These are phyloP conservation scores for Flaveria trinervia DNA, from an alignment of 129 eudicot species.

Conservation along the genomic window DNA sequence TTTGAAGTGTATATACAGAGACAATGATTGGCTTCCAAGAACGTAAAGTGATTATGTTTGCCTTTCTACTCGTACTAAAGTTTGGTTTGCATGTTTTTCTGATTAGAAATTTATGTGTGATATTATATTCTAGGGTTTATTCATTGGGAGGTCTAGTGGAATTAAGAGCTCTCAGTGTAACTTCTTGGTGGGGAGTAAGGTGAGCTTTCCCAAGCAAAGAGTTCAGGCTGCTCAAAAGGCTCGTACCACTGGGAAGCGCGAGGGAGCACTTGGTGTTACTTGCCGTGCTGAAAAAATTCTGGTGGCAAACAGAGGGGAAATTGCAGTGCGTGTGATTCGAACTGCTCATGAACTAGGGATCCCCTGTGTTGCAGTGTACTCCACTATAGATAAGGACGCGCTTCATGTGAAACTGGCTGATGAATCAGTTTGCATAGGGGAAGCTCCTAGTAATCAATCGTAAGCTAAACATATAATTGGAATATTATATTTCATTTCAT, in stretches of 20 bases:
- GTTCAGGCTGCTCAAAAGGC: conserved; percentile 46
- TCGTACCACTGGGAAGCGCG: conserved; percentile 45
- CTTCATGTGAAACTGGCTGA: conserved; percentile 97
- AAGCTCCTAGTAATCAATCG: conserved; percentile 98
- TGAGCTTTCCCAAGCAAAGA: conserved; percentile 61
- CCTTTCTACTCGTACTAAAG: conserved; percentile 1
- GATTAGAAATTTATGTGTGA: conserved; percentile 10
- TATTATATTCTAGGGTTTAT: conserved; percentile 52
- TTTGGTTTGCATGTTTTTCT: conserved; percentile 10
- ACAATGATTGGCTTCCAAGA: background rate
- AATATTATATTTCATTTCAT: background rate
- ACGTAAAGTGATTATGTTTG: conserved; percentile 19
- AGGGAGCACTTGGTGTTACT: conserved; percentile 64
- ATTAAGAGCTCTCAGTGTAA: conserved; percentile 71
- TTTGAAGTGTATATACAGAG: background rate
- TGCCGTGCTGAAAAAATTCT: conserved; percentile 72
- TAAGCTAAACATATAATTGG: conserved; percentile 38
- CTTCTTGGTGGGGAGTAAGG: conserved; percentile 57
- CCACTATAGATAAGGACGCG: conserved; percentile 94
- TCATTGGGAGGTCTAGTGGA: conserved; percentile 49
- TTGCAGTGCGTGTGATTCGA: conserved; percentile 92
- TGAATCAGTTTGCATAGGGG: conserved; percentile 96
- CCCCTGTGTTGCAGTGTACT: conserved; percentile 96
- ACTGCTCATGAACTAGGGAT: conserved; percentile 98
- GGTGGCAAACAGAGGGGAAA: conserved; percentile 96